Evolutionary conservation across 1,284 basidiomycete genomes (phyloP).

Genomic region (Microstroma glucosiphilum): DNA sequence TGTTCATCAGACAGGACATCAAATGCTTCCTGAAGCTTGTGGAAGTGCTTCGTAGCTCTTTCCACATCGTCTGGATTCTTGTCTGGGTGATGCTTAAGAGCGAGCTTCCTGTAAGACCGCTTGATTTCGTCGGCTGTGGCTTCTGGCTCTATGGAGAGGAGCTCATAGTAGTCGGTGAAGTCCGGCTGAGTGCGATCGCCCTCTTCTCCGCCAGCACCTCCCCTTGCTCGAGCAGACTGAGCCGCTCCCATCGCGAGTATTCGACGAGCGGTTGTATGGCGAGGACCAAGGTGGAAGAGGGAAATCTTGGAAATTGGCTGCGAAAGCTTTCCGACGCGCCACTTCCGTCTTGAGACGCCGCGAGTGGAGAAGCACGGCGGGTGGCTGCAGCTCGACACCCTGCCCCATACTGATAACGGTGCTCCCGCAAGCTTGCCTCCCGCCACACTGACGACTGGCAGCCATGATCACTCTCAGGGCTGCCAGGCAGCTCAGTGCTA

Average conservation of each 20-base stretch:
- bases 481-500: no score
- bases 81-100: conserved; percentile 53
- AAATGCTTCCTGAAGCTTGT: conserved; percentile 84
- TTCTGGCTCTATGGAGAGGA: conserved; percentile 38
- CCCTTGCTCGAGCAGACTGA: conserved; percentile 14
- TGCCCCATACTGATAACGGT: no score
- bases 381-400: no score
- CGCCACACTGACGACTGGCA: no score
- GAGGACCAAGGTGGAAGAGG: no score
- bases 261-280: background rate
- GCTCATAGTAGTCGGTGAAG: conserved; percentile 45
- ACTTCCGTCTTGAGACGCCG: conserved; percentile 3
- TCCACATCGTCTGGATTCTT: conserved; percentile 61
- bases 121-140: conserved; percentile 45
- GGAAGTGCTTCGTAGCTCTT: conserved; percentile 79
- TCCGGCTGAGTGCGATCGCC: conserved; percentile 11
- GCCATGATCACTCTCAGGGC: no score
- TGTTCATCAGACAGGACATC: conserved; percentile 59
- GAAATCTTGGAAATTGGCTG: background rate
- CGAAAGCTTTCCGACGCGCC: background rate
- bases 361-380: background rate
- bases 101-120: conserved; percentile 48
- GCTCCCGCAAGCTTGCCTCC: no score
- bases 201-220: conserved; percentile 20
- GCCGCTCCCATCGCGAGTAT: conserved; percentile 16